Percentiles rank a stretch among this genome's conserved stretches.
Conservation (phyloP, 768 basidiomycete genomes). For the Calocybe gangraenosa region DNA sequence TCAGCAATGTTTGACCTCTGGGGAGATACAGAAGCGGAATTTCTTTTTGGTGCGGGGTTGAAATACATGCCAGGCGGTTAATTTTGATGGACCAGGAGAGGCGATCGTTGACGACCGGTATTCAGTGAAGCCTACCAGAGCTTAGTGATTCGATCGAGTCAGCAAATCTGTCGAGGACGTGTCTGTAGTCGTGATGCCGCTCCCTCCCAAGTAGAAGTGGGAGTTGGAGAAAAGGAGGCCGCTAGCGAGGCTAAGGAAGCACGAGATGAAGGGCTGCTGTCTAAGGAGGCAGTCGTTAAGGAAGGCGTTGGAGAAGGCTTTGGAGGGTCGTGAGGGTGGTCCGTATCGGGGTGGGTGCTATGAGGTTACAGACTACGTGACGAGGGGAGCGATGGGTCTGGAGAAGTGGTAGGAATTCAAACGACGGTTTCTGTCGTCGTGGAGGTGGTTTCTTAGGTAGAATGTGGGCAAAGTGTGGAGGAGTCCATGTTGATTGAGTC, state of each 20-base stretch:
- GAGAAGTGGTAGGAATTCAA: constrained; percentile 33
- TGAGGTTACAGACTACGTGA: constrained; percentile 19
- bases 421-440: constrained; percentile 24
- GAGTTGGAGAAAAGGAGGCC: constrained; percentile 26
- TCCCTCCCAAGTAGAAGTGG: constrained; percentile 9
- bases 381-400: constrained; percentile 21
- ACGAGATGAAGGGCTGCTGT: constrained; percentile 31
- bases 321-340: constrained; percentile 27
- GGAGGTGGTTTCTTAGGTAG: constrained; percentile 17
- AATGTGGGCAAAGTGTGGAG: constrained; percentile 28
- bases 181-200: constrained; percentile 1
- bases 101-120: not conserved
- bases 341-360: constrained; percentile 21
- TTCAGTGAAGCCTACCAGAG: not conserved
- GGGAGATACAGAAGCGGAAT: constrained; percentile 3
- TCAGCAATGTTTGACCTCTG: constrained; percentile 6
- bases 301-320: constrained; percentile 35
- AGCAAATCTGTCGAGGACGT: not conserved
- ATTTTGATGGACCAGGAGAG: not conserved
- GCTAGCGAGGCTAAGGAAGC: constrained; percentile 30
- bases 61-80: constrained; percentile 10
- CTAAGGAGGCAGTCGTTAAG: constrained; percentile 31
- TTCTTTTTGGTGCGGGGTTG: not conserved
- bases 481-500: constrained; percentile 14
- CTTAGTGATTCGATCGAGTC: not conserved